These are phyloP conservation scores for Xerocomus amazonicus DNA, from an alignment of 1,284 basidiomycete genomes.

Conservation along the genomic window DNA sequence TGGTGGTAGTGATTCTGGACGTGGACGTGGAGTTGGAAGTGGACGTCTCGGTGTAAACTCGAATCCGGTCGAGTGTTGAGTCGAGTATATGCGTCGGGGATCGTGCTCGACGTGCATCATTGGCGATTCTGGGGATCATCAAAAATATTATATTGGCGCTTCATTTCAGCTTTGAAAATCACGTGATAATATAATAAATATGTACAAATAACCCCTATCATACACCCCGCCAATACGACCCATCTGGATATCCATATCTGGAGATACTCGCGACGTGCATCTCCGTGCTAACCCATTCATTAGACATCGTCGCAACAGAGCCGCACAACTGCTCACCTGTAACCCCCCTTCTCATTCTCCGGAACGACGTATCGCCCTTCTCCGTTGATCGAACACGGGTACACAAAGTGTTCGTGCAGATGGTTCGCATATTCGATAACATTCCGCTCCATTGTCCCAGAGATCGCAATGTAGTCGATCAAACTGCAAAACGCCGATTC, in stretches of 20 bases:
- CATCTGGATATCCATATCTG: constrained; percentile 70
- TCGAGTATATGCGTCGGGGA: constrained; percentile 6
- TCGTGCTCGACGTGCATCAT: constrained; percentile 12
- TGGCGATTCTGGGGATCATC: not conserved
- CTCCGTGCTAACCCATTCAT: constrained; percentile 53
- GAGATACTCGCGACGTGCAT: constrained; percentile 68
- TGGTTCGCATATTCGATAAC: constrained; percentile 88
- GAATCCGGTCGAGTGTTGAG: too few species aligned
- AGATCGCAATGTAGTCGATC: constrained; percentile 90
- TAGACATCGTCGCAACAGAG: not conserved
- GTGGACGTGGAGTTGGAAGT: constrained; percentile 28
- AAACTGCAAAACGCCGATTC: constrained; percentile 41
- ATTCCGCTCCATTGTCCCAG: constrained; percentile 88
- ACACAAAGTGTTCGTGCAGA: constrained; percentile 88
- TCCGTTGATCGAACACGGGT: constrained; percentile 83
- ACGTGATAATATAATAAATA: constrained; percentile 22
- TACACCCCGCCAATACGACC: constrained; percentile 58
- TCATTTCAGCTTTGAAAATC: not conserved
- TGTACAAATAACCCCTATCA: constrained; percentile 24
- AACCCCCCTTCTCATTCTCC: constrained; percentile 58
- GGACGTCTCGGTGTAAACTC: constrained; percentile 21
- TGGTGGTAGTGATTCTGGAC: constrained; percentile 32
- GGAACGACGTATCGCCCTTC: constrained; percentile 84
- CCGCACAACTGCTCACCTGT: constrained; percentile 45
- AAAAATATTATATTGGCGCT: too few species aligned